These are phyloP conservation scores for Zoysia matrella DNA, from an alignment of 202 grass and related monocot genomes.

Conservation along the genomic window DNA sequence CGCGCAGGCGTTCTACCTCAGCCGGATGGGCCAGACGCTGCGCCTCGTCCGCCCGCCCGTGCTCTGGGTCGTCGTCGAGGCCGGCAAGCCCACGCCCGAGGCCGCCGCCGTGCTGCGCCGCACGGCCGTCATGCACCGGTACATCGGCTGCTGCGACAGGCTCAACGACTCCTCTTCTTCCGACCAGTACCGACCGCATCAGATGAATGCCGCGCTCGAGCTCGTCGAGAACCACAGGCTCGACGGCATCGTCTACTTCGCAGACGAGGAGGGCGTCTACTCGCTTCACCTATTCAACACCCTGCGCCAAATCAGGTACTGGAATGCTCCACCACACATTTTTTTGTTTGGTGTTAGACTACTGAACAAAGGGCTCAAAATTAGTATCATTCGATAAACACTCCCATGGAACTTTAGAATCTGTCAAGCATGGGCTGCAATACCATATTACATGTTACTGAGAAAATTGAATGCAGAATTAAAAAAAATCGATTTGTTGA, in stretches of 20 bases:
- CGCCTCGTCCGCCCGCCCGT: constrained; percentile 63
- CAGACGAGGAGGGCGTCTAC: constrained; percentile 94
- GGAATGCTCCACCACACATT: not conserved
- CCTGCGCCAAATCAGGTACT: constrained; percentile 79
- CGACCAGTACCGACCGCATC: constrained; percentile 52
- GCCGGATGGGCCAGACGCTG: constrained; percentile 79
- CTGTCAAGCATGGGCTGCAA: constrained; percentile 6
- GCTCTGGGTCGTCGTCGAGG: constrained; percentile 89
- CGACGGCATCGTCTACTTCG: constrained; percentile 91
- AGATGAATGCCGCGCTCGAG: constrained; percentile 86
- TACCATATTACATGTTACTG: not conserved
- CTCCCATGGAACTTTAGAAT: not conserved
- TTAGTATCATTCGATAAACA: not conserved
- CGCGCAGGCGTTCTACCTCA: constrained; percentile 80
- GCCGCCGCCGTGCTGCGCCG: constrained; percentile 68
- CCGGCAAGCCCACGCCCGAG: constrained; percentile 62
- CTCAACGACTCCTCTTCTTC: constrained; percentile 24
- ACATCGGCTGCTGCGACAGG: constrained; percentile 59
- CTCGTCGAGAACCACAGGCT: constrained; percentile 83
- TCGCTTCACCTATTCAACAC: constrained; percentile 77
- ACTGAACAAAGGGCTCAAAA: not conserved
- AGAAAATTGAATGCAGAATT: constrained; percentile 8
- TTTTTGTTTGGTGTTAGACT: not conserved
- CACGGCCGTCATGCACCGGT: constrained; percentile 79
- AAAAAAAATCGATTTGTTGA: constrained; percentile 17